Conservation (phyloP, 345 rosid genomes). For the Boechera divaricarpa region DNA sequence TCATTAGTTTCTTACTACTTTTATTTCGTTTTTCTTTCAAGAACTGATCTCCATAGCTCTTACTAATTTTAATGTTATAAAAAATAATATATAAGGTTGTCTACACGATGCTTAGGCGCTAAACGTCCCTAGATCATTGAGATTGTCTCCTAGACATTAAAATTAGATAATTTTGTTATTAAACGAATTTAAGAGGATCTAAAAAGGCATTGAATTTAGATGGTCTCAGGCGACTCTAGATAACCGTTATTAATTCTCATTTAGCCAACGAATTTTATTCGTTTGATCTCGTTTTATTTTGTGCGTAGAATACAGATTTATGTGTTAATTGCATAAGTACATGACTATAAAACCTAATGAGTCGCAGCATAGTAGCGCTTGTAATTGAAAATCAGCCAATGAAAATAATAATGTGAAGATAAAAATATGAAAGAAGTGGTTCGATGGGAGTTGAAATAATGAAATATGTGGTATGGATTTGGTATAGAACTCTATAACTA, state of each 20-base stretch:
- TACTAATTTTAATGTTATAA: too few species aligned
- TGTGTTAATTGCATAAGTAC: too few species aligned
- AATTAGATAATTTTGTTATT: too few species aligned
- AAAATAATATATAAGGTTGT: background rate
- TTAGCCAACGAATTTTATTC: too few species aligned
- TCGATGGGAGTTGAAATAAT: slow-evolving; percentile 42
- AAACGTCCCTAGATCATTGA: too few species aligned
- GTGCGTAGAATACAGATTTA: too few species aligned
- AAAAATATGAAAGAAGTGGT: slow-evolving; percentile 33
- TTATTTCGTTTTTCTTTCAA: background rate
- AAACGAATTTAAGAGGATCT: too few species aligned
- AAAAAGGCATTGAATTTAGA: too few species aligned
- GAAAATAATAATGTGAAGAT: slow-evolving; percentile 10
- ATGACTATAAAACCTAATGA: background rate
- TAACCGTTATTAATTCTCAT: background rate
- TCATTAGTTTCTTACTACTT: background rate
- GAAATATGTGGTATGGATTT: slow-evolving; percentile 44
- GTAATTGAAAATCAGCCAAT: background rate
- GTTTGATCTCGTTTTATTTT: background rate
- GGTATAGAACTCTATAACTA: slow-evolving; percentile 31
- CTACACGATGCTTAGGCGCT: too few species aligned
- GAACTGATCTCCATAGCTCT: background rate
- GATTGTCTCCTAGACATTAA: too few species aligned
- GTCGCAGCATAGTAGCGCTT: background rate
- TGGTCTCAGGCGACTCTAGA: background rate